phyloP scores from a whole-genome alignment of 371 early-diverging fungal species.

The Mucor ambiguus region DNA sequence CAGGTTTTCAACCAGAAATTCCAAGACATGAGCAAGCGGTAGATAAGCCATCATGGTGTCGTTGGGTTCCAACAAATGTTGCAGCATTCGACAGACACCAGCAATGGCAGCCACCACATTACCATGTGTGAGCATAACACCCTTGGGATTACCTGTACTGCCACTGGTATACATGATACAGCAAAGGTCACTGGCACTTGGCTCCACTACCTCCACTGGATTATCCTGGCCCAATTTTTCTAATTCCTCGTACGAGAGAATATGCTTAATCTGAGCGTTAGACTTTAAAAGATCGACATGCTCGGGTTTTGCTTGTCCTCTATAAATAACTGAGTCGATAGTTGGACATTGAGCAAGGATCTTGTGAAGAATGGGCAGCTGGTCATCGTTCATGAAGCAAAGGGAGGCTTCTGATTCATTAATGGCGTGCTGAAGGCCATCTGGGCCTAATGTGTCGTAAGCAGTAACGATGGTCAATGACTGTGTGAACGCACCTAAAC shows the following conservation, averaged over 20 bases:
- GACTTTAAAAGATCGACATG: conserved; percentile 9
- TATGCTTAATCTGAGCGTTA: conserved; percentile 24
- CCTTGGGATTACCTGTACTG: conserved; percentile 81
- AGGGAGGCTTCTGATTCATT: conserved; percentile 68
- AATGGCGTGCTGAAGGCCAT: conserved; percentile 64
- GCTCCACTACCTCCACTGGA: conserved; percentile 57
- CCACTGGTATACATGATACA: conserved; percentile 90
- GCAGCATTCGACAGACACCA: conserved; percentile 79
- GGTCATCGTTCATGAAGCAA: conserved; percentile 72
- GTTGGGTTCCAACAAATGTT: conserved; percentile 74
- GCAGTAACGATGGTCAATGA: conserved; percentile 75
- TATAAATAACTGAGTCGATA: conserved; percentile 73
- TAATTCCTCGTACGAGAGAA: conserved; percentile 60
- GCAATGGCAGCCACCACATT: conserved; percentile 77
- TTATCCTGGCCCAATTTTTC: conserved; percentile 61
- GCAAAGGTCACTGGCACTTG: conserved; percentile 68
- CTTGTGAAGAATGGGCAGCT: conserved; percentile 55
- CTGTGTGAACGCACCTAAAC: conserved; percentile 56
- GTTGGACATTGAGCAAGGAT: conserved; percentile 57
- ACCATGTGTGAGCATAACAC: conserved; percentile 65
- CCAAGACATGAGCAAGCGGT: conserved; percentile 94
- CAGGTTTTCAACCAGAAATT: conserved; percentile 81
- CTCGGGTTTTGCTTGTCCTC: conserved; percentile 55
- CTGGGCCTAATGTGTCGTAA: conserved; percentile 83
- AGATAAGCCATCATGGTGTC: conserved; percentile 88